These are phyloP conservation scores for Neopestalotiopsis rosae DNA, from an alignment of 2,329 filamentous ascomycete genomes.

Conservation along the genomic window DNA sequence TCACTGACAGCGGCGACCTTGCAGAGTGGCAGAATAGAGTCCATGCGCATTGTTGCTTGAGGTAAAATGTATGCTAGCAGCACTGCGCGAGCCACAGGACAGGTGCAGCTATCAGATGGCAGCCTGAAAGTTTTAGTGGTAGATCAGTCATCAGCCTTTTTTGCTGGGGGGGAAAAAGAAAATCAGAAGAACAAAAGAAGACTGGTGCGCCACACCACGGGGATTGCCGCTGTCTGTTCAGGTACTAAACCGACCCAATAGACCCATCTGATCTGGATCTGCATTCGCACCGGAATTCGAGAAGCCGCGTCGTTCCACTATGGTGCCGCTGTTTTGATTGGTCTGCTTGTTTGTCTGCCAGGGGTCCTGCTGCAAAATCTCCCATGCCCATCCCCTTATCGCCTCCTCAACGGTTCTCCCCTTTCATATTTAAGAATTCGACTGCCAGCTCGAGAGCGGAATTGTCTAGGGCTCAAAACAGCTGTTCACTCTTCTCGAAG, in stretches of 20 bases:
- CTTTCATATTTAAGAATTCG: background rate
- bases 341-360: background rate
- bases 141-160: background rate
- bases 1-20: background rate
- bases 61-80: too few species aligned
- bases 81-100: background rate
- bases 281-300: conserved; percentile 8
- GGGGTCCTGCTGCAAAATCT: conserved; percentile 8
- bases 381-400: conserved; percentile 12
- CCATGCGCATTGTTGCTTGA: too few species aligned
- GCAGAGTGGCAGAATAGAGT: too few species aligned
- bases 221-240: conserved; percentile 5
- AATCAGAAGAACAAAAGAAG: background rate
- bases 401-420: conserved; percentile 14
- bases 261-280: conserved; percentile 7
- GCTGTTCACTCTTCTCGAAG: conserved; percentile 13
- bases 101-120: too few species aligned
- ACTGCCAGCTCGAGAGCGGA: background rate
- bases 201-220: conserved; percentile 6
- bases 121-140: too few species aligned
- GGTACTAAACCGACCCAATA: background rate
- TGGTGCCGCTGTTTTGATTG: conserved; percentile 11
- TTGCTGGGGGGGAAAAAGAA: background rate
- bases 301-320: conserved; percentile 17
- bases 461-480: background rate